Conservation (phyloP, 139 green algal species). For the Chlamydomonas asymmetrica region DNA sequence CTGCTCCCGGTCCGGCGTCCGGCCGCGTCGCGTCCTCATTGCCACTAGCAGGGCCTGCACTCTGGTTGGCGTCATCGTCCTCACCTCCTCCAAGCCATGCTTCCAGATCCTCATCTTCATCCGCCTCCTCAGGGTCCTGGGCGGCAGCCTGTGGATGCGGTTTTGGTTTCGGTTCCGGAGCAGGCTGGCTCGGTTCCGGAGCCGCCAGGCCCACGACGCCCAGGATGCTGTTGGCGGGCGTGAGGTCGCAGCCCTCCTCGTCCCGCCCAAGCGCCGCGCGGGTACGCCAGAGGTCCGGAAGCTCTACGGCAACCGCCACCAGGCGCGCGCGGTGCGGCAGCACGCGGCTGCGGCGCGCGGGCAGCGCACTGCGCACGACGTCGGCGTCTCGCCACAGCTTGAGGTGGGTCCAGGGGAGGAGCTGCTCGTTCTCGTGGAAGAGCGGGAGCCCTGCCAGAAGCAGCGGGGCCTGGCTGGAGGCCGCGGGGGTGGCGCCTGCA, state of each 20-base stretch:
- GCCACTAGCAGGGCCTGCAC: too few relatives aligned
- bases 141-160: too few relatives aligned
- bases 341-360: background rate
- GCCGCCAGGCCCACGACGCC: conserved; percentile 37
- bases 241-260: conserved; percentile 30
- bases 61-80: background rate
- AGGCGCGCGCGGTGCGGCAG: conserved; percentile 18
- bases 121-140: background rate
- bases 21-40: too few relatives aligned
- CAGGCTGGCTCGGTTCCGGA: too few relatives aligned
- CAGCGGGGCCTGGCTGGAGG: conserved; percentile 5
- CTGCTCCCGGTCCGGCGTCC: too few relatives aligned
- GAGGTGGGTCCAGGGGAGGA: conserved; percentile 36
- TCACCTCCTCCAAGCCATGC: background rate
- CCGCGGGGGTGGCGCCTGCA: background rate
- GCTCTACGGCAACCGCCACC: conserved; percentile 31
- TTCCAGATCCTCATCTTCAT: background rate
- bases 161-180: background rate
- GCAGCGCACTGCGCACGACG: background rate
- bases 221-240: conserved; percentile 28
- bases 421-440: conserved; percentile 31
- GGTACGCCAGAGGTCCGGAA: conserved; percentile 41
- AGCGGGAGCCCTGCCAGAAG: conserved; percentile 32
- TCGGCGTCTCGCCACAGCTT: conserved; percentile 33
- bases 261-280: conserved; percentile 8